Percentiles rank a stretch among this genome's conserved stretches.
These are phyloP conservation scores for Aspergillus sp. DNA, from an alignment of 2,329 filamentous ascomycete species.

Conservation along the genomic window DNA sequence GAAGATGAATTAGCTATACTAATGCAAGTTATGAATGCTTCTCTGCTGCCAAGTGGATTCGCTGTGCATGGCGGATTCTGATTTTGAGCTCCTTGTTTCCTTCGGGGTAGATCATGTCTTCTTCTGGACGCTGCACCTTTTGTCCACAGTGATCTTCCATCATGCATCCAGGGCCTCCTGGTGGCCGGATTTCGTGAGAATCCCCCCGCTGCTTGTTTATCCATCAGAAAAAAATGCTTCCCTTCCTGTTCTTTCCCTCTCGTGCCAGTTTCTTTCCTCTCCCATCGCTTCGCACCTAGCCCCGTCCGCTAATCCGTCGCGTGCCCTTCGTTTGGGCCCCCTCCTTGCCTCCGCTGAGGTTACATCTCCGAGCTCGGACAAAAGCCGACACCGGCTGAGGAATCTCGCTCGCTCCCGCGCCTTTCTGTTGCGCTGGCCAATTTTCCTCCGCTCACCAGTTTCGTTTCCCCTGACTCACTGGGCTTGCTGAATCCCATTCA, in stretches of 20 bases:
- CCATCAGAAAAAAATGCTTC: not conserved
- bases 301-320: not conserved
- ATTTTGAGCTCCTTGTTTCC: not conserved
- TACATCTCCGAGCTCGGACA: slow-evolving; percentile 8
- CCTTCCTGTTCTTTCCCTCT: not conserved
- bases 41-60: not conserved
- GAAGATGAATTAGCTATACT: too few relatives aligned
- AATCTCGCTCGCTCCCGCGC: not conserved
- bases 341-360: not conserved
- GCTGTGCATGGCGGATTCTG: not conserved
- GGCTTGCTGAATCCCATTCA: not conserved
- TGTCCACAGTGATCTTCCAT: not conserved
- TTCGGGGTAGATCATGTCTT: not conserved
- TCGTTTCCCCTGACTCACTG: not conserved
- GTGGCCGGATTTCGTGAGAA: not conserved
- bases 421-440: not conserved
- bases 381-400: slow-evolving; percentile 4
- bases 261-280: not conserved
- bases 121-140: not conserved
- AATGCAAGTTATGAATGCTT: not conserved
- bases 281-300: not conserved
- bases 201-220: not conserved
- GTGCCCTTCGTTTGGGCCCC: not conserved
- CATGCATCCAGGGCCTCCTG: not conserved
- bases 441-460: not conserved